Percentiles rank a stretch among this genome's conserved stretches.
Evolutionary conservation across 805 yeast genomes (phyloP).

Genomic region (Candida parachauliodes): DNA sequence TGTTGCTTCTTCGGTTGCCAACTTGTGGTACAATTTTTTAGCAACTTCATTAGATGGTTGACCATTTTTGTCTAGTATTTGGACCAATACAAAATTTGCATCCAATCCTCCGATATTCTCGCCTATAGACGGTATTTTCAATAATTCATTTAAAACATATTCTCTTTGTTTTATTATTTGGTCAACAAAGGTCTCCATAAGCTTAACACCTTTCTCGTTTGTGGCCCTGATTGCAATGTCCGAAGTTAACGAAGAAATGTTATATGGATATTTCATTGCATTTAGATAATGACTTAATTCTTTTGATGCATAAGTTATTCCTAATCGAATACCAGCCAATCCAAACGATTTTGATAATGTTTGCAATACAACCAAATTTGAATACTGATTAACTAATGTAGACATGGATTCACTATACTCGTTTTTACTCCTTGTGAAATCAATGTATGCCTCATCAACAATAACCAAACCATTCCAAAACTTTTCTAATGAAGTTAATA

Average conservation of each 20-base stretch:
- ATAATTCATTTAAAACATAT: constrained; percentile 50
- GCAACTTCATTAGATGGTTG: constrained; percentile 70
- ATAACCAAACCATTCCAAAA: constrained; percentile 76
- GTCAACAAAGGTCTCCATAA: constrained; percentile 55
- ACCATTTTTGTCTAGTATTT: constrained; percentile 61
- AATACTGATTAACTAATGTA: constrained; percentile 75
- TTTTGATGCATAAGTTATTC: constrained; percentile 66
- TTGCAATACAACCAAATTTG: constrained; percentile 83
- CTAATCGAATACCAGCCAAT: constrained; percentile 89
- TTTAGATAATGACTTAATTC: constrained; percentile 68
- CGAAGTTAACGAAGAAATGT: constrained; percentile 79
- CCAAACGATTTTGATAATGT: constrained; percentile 95
- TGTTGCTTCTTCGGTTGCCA: constrained; percentile 72
- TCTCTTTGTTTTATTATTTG: constrained; percentile 54
- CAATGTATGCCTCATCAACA: constrained; percentile 94
- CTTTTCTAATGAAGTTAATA: constrained; percentile 46
- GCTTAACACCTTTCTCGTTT: constrained; percentile 44
- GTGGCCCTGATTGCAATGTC: constrained; percentile 75
- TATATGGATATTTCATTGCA: constrained; percentile 94
- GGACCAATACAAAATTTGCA: constrained; percentile 79
- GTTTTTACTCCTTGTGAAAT: constrained; percentile 56
- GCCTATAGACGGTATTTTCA: constrained; percentile 61
- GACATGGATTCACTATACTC: constrained; percentile 45
- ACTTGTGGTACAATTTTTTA: constrained; percentile 52
- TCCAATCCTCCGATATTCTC: constrained; percentile 77